These are phyloP conservation scores for Cryptosporidium canis DNA, from an alignment of 169 alveolate species.

Conservation along the genomic window DNA sequence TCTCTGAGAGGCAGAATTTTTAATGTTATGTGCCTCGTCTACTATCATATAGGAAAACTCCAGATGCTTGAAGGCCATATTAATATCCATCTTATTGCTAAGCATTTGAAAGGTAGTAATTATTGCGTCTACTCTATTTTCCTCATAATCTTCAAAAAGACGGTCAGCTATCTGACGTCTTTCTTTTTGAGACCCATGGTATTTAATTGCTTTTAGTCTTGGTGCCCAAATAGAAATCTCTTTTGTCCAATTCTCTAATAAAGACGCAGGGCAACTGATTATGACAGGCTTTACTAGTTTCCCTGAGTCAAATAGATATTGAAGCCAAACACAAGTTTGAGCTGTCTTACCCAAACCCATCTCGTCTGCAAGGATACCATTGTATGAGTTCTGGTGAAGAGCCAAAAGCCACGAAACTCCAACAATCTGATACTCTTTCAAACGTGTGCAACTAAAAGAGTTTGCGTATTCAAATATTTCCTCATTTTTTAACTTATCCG, in stretches of 20 bases:
- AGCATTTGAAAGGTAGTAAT: slow-evolving; percentile 68
- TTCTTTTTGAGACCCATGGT: slow-evolving; percentile 83
- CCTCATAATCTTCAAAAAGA: slow-evolving; percentile 25
- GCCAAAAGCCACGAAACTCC: slow-evolving; percentile 88
- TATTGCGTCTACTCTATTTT: slow-evolving; percentile 14
- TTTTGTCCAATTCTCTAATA: slow-evolving; percentile 86
- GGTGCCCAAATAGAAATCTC: slow-evolving; percentile 90
- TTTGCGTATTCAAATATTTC: slow-evolving; percentile 17
- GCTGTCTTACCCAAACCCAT: slow-evolving; percentile 93
- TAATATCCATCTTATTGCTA: slow-evolving; percentile 40
- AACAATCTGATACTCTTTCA: slow-evolving; percentile 86
- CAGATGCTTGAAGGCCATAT: slow-evolving; percentile 40
- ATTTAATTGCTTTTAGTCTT: slow-evolving; percentile 81
- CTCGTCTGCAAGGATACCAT: slow-evolving; percentile 90
- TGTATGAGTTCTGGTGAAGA: slow-evolving; percentile 83
- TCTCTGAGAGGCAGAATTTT: slow-evolving; percentile 87
- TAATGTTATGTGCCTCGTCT: slow-evolving; percentile 93
- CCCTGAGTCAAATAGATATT: slow-evolving; percentile 73
- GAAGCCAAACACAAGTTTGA: slow-evolving; percentile 85
- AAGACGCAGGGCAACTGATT: slow-evolving; percentile 85
- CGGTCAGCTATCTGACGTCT: slow-evolving; percentile 70
- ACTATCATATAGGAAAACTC: slow-evolving; percentile 83
- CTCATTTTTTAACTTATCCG: slow-evolving; percentile 5
- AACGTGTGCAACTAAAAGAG: slow-evolving; percentile 28
- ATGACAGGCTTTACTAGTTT: slow-evolving; percentile 78